Percentiles rank a stretch among this genome's conserved stretches.
Conservation (phyloP, 495 filamentous ascomycete species). For the Penicillium malachiteum region DNA sequence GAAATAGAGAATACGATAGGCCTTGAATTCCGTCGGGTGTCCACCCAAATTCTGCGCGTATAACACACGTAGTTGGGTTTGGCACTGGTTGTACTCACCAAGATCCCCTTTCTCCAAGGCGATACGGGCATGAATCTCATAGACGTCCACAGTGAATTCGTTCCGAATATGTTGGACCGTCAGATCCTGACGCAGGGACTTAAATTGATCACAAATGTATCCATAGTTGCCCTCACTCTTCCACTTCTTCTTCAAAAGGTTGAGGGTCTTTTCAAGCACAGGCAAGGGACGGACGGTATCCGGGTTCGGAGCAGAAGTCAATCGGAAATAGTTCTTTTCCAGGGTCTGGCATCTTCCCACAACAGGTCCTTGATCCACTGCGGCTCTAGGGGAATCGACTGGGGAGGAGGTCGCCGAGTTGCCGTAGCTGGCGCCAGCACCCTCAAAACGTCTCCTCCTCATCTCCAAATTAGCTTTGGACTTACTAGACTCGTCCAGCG, state of each 20-base stretch:
- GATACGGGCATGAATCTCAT: constrained; percentile 97
- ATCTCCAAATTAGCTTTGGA: constrained; percentile 84
- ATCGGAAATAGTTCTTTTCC: constrained; percentile 91
- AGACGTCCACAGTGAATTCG: constrained; percentile 91
- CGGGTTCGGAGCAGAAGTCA: constrained; percentile 85
- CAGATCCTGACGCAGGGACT: constrained; percentile 95
- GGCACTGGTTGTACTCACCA: constrained; percentile 99
- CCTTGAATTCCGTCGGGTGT: constrained; percentile 93
- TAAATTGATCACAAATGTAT: constrained; percentile 99
- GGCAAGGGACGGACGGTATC: constrained; percentile 81
- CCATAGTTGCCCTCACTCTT: constrained; percentile 87
- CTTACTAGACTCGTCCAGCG: constrained; percentile 68
- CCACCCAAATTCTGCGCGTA: constrained; percentile 85
- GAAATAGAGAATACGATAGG: constrained; percentile 99
- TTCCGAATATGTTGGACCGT: constrained; percentile 97
- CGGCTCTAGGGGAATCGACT: constrained; percentile 56
- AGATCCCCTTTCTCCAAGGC: constrained; percentile 97
- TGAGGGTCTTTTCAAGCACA: constrained; percentile 78
- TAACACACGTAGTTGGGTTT: constrained; percentile 90
- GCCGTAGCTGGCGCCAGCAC: constrained; percentile 51
- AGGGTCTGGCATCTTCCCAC: constrained; percentile 80
- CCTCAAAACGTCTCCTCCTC: constrained; percentile 82
- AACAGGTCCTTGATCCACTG: constrained; percentile 69
- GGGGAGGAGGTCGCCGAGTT: constrained; percentile 50
- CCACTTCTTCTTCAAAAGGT: constrained; percentile 92